Evolutionary conservation across 2,329 filamentous ascomycete species (phyloP), one percentile per base, ranked within the genome.

Genomic region (Alternaria gaisen): DNA sequence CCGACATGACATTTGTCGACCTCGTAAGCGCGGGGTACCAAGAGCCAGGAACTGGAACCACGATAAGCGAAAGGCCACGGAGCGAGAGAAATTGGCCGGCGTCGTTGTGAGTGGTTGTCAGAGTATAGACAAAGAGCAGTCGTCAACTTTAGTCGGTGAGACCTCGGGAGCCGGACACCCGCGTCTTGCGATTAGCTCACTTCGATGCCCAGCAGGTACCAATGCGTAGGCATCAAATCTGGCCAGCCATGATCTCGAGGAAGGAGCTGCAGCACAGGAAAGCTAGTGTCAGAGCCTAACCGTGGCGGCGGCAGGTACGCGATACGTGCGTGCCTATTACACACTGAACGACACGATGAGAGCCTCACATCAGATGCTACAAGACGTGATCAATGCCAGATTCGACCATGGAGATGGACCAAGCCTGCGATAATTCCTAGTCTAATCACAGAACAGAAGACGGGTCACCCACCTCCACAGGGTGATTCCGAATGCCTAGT

Each of bases 11-110:
- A 24, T n/a, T 28, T 12, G 43, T 42, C 28, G 58, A 34, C 47
- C 44, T 26, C 34, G 34, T 28, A 32, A 52, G 41, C 47, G 58
- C 42, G 58, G 47, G 58, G 53, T 32, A 51, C 53, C 43, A 36
- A 46, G 24, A 57, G 18, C 24, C 44, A 24, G 24, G 40, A 42
- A 46, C 26, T 43, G 40, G 22, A 46, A 26, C 52, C 28, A 28
- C 47, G 47, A 46, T 57, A 57, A 60, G 58, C 58, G 53, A 60
- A 48, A 41, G 51, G 42, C 47, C 46, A 41, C 34, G 40, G 24
- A 46, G 44, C 46, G 22, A 32, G 16, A 20, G 28, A 47, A 53
- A 43, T 32, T 26, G 22, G 16, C 38, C 28, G 56, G 30, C 14
- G 46, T 50, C 30, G 46, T 50, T 18, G 26, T 20, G 50, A 26